phyloP scores from a whole-genome alignment of 169 alveolate species.

The Toxoplasma gondii region DNA sequence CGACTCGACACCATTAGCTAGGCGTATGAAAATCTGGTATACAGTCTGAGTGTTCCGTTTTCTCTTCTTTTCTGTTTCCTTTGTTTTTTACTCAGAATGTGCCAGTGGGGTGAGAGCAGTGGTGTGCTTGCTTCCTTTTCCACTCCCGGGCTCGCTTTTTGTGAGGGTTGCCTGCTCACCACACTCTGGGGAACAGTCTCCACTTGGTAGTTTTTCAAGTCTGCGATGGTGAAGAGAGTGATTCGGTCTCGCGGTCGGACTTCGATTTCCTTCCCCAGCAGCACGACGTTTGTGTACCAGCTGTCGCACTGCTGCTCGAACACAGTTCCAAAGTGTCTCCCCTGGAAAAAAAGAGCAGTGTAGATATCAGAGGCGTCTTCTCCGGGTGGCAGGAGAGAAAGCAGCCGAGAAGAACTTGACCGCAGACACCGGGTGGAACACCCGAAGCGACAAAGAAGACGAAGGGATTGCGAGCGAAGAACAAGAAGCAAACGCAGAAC shows the following conservation, averaged over 20 bases:
- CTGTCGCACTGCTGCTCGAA: slow-evolving; percentile 66
- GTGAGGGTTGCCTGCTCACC: neutral
- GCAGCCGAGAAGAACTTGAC: neutral
- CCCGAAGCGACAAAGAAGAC: too few relatives aligned
- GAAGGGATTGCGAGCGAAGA: too few relatives aligned
- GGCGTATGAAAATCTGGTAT: neutral
- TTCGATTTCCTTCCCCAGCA: slow-evolving; percentile 49
- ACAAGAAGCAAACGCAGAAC: too few relatives aligned
- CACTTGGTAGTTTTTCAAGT: slow-evolving; percentile 51
- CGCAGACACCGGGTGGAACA: too few relatives aligned
- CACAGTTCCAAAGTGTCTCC: slow-evolving; percentile 51
- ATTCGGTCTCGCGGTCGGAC: slow-evolving; percentile 51
- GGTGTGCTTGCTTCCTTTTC: neutral
- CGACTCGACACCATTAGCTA: neutral
- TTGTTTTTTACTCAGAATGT: too few relatives aligned
- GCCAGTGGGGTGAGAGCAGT: too few relatives aligned
- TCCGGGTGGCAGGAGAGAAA: neutral
- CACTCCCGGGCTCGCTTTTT: neutral
- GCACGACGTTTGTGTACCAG: slow-evolving; percentile 64
- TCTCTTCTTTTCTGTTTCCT: too few relatives aligned
- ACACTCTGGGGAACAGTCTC: neutral
- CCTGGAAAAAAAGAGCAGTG: neutral
- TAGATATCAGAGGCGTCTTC: neutral
- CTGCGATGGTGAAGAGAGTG: slow-evolving; percentile 42
- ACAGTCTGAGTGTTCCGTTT: too few relatives aligned